phyloP scores from a whole-genome alignment of 495 filamentous ascomycete species.

The Aspergillus incahuasiensis region DNA sequence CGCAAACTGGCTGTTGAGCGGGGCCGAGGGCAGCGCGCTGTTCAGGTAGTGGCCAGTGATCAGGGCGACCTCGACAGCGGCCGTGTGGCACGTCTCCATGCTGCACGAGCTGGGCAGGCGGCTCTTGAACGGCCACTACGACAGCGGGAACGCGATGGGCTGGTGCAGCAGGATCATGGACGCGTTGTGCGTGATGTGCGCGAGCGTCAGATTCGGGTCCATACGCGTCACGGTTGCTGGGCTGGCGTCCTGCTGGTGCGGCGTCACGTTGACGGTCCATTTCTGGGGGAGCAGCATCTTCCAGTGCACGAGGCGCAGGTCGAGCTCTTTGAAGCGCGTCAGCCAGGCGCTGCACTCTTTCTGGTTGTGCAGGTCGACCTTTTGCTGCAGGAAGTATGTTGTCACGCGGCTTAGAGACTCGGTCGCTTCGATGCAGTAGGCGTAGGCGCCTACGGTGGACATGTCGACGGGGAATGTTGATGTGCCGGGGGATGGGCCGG shows the following conservation, averaged over 20 bases:
- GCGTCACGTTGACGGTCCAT: slow-evolving; percentile 3
- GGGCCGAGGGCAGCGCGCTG: not conserved
- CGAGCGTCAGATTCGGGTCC: slow-evolving; percentile 5
- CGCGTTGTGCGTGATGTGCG: slow-evolving; percentile 8
- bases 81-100: slow-evolving; percentile 5
- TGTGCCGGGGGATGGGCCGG: not conserved
- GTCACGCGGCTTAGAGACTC: slow-evolving; percentile 37
- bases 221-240: slow-evolving; percentile 1
- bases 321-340: slow-evolving; percentile 42
- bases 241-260: no score
- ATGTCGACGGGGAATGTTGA: slow-evolving; percentile 21
- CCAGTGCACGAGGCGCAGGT: slow-evolving; percentile 31
- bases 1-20: slow-evolving; percentile 3
- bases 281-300: slow-evolving; percentile 10
- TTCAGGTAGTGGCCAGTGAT: slow-evolving; percentile 6
- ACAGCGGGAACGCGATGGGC: slow-evolving; percentile 1
- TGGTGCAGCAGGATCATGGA: slow-evolving; percentile 12
- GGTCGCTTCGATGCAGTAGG: slow-evolving; percentile 41
- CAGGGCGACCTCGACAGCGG: slow-evolving; percentile 1
- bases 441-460: slow-evolving; percentile 37
- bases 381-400: slow-evolving; percentile 36
- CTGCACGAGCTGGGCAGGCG: slow-evolving; percentile 4
- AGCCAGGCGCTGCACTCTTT: slow-evolving; percentile 37
- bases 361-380: slow-evolving; percentile 26
- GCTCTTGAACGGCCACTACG: slow-evolving; percentile 4